Percentiles rank a stretch among this genome's conserved stretches.
phyloP scores from a whole-genome alignment of 768 basidiomycete species.

The Cystobasidium ongulense region DNA sequence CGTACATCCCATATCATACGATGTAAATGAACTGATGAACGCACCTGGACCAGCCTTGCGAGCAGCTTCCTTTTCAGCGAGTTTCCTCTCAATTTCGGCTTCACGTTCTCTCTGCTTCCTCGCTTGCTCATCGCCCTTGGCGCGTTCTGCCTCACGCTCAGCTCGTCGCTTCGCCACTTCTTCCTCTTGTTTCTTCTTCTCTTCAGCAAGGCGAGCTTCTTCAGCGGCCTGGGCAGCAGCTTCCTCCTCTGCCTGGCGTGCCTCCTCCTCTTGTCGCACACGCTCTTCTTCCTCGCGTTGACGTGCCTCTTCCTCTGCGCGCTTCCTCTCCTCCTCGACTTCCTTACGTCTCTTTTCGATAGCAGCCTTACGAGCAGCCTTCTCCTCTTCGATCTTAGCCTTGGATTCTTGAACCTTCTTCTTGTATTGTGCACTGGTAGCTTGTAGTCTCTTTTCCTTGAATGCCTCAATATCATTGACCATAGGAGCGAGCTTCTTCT shows the following conservation, averaged over 20 bases:
- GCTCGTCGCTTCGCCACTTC: conserved; percentile 52
- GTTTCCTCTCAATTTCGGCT: conserved; percentile 45
- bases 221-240: conserved; percentile 49
- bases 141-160: conserved; percentile 53
- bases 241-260: conserved; percentile 51
- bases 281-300: conserved; percentile 37
- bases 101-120: conserved; percentile 45
- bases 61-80: conserved; percentile 17
- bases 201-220: conserved; percentile 48
- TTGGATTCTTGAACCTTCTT: conserved; percentile 45
- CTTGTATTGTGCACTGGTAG: conserved; percentile 48
- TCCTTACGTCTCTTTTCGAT: conserved; percentile 40
- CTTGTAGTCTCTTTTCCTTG: conserved; percentile 53
- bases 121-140: conserved; percentile 42
- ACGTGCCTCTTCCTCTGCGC: conserved; percentile 42
- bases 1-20: neutral
- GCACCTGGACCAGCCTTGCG: neutral
- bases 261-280: conserved; percentile 48
- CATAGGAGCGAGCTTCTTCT: conserved; percentile 66
- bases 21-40: neutral
- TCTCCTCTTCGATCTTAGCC: conserved; percentile 49
- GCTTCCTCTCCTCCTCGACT: conserved; percentile 38
- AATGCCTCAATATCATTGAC: conserved; percentile 58
- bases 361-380: conserved; percentile 46
- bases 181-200: conserved; percentile 46